phyloP scores from a whole-genome alignment of 75 land plant species.

The Sequoia sempervirens region DNA sequence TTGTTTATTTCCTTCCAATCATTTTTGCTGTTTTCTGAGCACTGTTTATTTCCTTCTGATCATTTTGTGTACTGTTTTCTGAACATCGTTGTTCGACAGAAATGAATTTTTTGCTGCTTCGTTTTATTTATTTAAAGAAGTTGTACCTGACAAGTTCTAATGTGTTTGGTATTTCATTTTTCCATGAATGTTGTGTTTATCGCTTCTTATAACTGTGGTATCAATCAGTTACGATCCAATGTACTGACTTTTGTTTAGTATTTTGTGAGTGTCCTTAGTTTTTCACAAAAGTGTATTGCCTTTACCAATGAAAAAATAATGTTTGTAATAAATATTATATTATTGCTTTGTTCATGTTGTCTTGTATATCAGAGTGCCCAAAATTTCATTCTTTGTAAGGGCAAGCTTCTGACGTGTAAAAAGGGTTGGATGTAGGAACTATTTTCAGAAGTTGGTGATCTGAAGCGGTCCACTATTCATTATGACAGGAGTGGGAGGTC shows the following conservation, averaged over 20 bases:
- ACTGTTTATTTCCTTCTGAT: neutral
- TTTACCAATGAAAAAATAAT: neutral
- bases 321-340: neutral
- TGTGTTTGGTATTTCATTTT: neutral
- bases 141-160: neutral
- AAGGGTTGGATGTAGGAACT: conserved; percentile 30
- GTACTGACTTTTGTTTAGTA: neutral
- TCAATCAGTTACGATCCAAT: neutral
- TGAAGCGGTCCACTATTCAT: conserved; percentile 38
- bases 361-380: neutral
- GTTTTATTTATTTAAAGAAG: neutral
- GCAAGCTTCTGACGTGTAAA: neutral
- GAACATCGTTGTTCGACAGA: neutral
- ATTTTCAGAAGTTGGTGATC: conserved; percentile 44
- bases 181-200: neutral
- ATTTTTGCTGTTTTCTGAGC: neutral
- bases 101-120: neutral
- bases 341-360: neutral
- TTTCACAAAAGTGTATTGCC: neutral
- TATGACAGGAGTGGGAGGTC: conserved; percentile 48
- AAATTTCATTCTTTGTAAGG: neutral
- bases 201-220: neutral
- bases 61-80: neutral
- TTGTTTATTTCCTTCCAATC: neutral
- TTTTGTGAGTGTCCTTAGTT: neutral